Base-by-base conservation (phyloP, 2,329 filamentous ascomycete species). In the Aspergillus awamori region DNA sequence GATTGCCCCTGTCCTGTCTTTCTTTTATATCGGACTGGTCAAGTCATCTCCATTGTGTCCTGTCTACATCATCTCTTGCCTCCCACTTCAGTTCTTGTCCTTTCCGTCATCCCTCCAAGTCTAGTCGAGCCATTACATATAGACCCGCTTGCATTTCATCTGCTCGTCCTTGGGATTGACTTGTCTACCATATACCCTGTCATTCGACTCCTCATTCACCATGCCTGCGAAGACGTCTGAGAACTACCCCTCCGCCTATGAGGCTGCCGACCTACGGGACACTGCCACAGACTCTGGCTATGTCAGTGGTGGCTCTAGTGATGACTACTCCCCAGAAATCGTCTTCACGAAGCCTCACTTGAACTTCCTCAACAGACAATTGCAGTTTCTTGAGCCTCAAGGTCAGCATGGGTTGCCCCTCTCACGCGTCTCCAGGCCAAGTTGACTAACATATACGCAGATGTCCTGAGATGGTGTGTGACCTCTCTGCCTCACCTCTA, bases 391-490 rank as follows among this genome's bases (percentile, higher is more conserved):
- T 77, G 87, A 93, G 74, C 92, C 95, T 63, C 84, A 94, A 79
- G 85, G 85, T 86, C 74, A 68, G 80, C 74, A 30, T 20, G 28
- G 13, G 22, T 54, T 24, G 51, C 26, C 41, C 52, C 48, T 61
- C 41, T 52, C 53, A 59, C 53, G 52, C 38, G 36, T 53, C 52
- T 63, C 63, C 33, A 53, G 39, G 67, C 59, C 62, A 58, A 60
- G 10, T 65, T 57, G 20, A 55, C 63, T 69, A 52, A 63, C 56
- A 30, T 24, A 28, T 4, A 43, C 26, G 38, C 59, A 84, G 94
- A 97, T 67, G 90, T 98, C 70, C 86, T 99, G 63, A 89, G 88
- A 80, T 97, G 96, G 90, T 92, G 89, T 83, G 90, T 94, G 74
- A 89, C 91, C 70, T 90, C 94, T 70, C 89, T 99, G 71, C 95